phyloP scores from a whole-genome alignment of 495 filamentous ascomycete species.

The Neurospora tetraspora region DNA sequence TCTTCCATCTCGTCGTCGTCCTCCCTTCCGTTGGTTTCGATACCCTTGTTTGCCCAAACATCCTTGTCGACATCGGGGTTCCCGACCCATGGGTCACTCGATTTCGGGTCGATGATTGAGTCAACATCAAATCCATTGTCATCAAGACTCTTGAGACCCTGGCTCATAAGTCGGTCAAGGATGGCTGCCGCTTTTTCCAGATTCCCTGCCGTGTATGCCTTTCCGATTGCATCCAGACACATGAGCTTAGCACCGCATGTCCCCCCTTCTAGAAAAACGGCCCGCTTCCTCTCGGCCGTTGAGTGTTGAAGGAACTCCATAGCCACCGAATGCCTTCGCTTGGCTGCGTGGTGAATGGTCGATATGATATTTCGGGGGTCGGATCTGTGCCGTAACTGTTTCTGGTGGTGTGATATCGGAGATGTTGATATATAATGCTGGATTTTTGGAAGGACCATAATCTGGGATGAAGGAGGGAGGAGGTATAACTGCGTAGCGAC shows the following conservation, averaged over 20 bases:
- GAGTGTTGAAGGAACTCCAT: constrained; percentile 33
- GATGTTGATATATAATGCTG: constrained; percentile 21
- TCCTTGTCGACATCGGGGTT: neutral
- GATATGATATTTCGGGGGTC: constrained; percentile 30
- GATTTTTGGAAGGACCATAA: constrained; percentile 36
- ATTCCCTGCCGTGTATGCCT: constrained; percentile 32
- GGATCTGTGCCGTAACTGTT: constrained; percentile 12
- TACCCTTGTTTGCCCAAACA: neutral
- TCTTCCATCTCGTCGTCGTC: constrained; percentile 16
- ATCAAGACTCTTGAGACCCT: constrained; percentile 27
- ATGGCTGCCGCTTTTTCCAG: constrained; percentile 30
- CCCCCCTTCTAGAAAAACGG: constrained; percentile 44
- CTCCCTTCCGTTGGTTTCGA: neutral
- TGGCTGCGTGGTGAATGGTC: constrained; percentile 30
- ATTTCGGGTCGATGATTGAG: neutral
- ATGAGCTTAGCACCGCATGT: constrained; percentile 33
- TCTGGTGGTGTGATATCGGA: constrained; percentile 4
- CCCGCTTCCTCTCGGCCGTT: constrained; percentile 27
- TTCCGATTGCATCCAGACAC: constrained; percentile 34
- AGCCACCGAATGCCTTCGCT: constrained; percentile 31
- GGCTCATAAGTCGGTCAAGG: constrained; percentile 32
- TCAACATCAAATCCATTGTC: neutral
- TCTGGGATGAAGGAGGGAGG: constrained; percentile 38
- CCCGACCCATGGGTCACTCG: neutral
- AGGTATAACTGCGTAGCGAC: constrained; percentile 42